Conservation (phyloP, 169 alveolate genomes). For the Cryptosporidium ubiquitum region DNA sequence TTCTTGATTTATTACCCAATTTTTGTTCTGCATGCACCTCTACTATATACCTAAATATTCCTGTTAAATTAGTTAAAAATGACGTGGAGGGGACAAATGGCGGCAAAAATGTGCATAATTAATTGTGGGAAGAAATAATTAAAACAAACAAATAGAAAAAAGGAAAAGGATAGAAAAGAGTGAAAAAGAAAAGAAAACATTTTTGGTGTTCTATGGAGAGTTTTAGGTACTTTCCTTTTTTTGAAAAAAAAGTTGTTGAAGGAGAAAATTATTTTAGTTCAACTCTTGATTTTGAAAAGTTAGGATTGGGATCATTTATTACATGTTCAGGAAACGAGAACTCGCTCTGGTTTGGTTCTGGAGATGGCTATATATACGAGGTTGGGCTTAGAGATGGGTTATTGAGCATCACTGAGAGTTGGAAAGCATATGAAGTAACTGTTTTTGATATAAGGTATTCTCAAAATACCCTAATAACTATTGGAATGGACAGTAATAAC, state of each 20-base stretch:
- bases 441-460: conserved; percentile 63
- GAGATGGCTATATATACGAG: conserved; percentile 44
- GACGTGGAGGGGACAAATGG: not conserved
- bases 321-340: conserved; percentile 71
- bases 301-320: conserved; percentile 54
- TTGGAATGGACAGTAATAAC: conserved; percentile 49
- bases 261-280: conserved; percentile 31
- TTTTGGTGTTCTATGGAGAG: conserved; percentile 37
- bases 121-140: not conserved
- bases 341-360: conserved; percentile 71
- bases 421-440: conserved; percentile 63
- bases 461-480: conserved; percentile 60
- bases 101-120: conserved; percentile 5
- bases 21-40: not conserved
- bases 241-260: conserved; percentile 56
- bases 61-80: not conserved
- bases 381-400: conserved; percentile 52
- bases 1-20: not conserved
- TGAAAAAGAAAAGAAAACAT: not conserved
- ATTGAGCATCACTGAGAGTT: conserved; percentile 9
- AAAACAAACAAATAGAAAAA: not conserved
- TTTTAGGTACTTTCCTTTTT: conserved; percentile 64
- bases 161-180: not conserved
- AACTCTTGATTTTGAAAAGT: conserved; percentile 30
- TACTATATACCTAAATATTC: not conserved